These are phyloP conservation scores for Saitozyma sp. DNA, from an alignment of 768 basidiomycete genomes.

Conservation along the genomic window DNA sequence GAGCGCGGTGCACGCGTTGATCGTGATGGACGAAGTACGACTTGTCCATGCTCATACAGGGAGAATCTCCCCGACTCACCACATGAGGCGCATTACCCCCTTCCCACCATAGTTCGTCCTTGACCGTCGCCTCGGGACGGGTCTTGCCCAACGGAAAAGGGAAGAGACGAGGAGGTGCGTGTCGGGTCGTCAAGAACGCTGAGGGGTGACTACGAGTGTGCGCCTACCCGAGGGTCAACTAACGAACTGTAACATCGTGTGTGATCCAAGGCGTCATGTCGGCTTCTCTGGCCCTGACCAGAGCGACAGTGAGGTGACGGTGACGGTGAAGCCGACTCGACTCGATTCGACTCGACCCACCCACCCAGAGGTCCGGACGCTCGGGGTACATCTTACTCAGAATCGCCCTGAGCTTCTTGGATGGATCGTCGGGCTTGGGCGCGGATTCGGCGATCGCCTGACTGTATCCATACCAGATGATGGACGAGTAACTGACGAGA, in stretches of 20 bases:
- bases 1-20: conserved; percentile 9
- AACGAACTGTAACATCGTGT: neutral
- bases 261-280: neutral
- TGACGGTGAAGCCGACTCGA: too few relatives aligned
- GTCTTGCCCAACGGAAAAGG: conserved; percentile 46
- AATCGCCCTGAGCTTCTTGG: conserved; percentile 20
- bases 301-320: neutral
- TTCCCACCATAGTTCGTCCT: conserved; percentile 47
- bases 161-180: conserved; percentile 37
- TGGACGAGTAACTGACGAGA: conserved; percentile 24
- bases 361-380: conserved; percentile 40
- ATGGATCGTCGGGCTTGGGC: conserved; percentile 17
- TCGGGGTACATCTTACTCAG: conserved; percentile 19
- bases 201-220: conserved; percentile 46
- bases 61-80: conserved; percentile 28
- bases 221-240: conserved; percentile 16
- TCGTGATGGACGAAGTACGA: neutral
- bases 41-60: too few relatives aligned
- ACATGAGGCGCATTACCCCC: conserved; percentile 45
- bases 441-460: conserved; percentile 22
- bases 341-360: neutral
- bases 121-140: conserved; percentile 22
- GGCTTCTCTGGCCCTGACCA: neutral
- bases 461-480: conserved; percentile 44
- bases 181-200: conserved; percentile 38